A percentile compares a stretch with the other conserved stretches of the same genome.
Conservation (phyloP, 2,329 filamentous ascomycete species). For the Neospermospora avenae region DNA sequence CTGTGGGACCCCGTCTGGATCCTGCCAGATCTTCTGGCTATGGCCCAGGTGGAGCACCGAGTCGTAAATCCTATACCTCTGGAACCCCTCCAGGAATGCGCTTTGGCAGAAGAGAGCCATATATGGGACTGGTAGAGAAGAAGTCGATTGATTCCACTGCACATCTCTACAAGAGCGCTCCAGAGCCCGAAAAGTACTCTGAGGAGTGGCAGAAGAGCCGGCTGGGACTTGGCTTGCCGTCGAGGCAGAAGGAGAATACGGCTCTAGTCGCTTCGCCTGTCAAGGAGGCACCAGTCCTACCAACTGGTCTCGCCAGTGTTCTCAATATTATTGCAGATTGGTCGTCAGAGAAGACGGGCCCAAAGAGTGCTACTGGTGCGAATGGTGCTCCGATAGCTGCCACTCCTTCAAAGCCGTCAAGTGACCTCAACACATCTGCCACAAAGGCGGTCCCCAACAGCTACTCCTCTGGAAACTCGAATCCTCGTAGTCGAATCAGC, state of each 20-base stretch:
- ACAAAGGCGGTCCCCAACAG: background rate
- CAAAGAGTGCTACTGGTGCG: background rate
- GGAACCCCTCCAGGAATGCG: background rate
- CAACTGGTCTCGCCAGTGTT: background rate
- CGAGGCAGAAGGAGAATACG: background rate
- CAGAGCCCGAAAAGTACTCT: background rate
- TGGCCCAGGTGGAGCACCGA: background rate
- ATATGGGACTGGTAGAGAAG: background rate
- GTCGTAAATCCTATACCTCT: background rate
- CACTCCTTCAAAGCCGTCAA: background rate
- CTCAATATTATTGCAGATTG: background rate
- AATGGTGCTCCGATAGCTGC: background rate
- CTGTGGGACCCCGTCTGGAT: background rate
- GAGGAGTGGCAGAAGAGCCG: background rate
- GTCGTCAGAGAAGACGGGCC: background rate
- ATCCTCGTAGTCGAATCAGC: background rate
- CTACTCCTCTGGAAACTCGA: background rate
- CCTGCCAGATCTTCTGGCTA: background rate
- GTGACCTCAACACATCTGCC: background rate
- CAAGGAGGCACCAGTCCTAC: background rate
- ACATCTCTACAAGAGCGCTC: background rate
- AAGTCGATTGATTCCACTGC: background rate
- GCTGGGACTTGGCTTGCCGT: background rate
- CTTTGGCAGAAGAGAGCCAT: background rate
- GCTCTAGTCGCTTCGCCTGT: background rate